phyloP scores from a whole-genome alignment of 495 filamentous ascomycete species.

The Trichoderma reesei region DNA sequence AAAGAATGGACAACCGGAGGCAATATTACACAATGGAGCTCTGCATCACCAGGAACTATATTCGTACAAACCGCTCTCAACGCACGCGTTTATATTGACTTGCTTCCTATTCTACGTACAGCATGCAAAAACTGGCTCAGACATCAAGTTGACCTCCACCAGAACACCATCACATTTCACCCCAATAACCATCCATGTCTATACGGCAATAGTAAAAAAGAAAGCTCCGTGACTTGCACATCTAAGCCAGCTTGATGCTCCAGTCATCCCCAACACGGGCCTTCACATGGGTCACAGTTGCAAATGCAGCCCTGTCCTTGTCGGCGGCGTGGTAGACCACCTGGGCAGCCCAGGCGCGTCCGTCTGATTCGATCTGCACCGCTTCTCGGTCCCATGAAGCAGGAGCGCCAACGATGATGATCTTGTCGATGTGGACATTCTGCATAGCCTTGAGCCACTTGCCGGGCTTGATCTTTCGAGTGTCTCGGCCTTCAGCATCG shows the following conservation, averaged over 20 bases:
- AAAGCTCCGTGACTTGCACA: background rate
- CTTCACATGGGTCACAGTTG: conserved; percentile 68
- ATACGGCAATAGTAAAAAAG: background rate
- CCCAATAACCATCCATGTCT: background rate
- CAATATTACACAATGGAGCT: too few species aligned
- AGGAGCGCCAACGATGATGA: conserved; percentile 73
- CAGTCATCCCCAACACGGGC: conserved; percentile 71
- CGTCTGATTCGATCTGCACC: conserved; percentile 61
- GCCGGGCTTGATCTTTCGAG: conserved; percentile 52
- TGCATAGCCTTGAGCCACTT: conserved; percentile 69
- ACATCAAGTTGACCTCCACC: background rate
- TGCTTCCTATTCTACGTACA: background rate
- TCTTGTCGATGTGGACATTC: conserved; percentile 66
- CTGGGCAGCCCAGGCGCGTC: conserved; percentile 46
- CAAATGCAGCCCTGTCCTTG: conserved; percentile 61
- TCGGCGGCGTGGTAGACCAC: conserved; percentile 52
- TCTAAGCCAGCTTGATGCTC: conserved; percentile 51
- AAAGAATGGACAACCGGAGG: too few species aligned
- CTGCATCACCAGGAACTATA: too few species aligned
- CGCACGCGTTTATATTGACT: background rate
- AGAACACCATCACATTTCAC: background rate
- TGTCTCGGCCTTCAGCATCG: conserved; percentile 41
- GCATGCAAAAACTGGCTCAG: background rate
- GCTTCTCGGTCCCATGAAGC: conserved; percentile 58
- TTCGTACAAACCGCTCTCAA: background rate